Percentiles rank a stretch among this genome's conserved stretches.
Conservation (phyloP, 2,329 filamentous ascomycete species). For the Aspergillus persii region DNA sequence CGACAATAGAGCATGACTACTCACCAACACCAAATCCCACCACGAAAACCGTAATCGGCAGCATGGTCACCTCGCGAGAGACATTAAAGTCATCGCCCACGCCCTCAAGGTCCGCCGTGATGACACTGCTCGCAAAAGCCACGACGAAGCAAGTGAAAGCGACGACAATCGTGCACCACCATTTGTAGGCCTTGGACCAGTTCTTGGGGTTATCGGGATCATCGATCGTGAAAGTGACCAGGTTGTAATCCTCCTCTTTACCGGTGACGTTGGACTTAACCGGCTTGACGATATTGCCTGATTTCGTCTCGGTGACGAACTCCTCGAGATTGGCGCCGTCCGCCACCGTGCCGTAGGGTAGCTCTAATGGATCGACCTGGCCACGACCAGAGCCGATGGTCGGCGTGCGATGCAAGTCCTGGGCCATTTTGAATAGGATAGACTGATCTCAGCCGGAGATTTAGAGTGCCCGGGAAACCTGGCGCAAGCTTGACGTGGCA, state of each 20-base stretch:
- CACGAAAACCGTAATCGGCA: constrained; percentile 5
- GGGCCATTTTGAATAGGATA: not conserved
- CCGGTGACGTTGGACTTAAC: constrained; percentile 56
- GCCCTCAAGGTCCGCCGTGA: constrained; percentile 33
- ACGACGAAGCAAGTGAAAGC: constrained; percentile 73
- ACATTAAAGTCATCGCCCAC: not conserved
- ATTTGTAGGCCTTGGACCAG: constrained; percentile 75
- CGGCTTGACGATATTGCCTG: constrained; percentile 60
- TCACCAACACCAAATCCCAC: constrained; percentile 6
- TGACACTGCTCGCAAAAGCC: constrained; percentile 68
- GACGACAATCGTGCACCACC: constrained; percentile 84
- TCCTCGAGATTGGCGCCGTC: constrained; percentile 62
- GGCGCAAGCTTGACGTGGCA: not conserved
- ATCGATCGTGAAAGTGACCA: constrained; percentile 68
- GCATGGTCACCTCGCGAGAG: not conserved
- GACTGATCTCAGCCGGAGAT: not conserved
- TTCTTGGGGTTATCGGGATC: constrained; percentile 83
- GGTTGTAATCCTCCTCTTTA: constrained; percentile 54
- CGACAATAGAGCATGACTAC: not conserved
- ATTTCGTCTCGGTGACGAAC: constrained; percentile 61
- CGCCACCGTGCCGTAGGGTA: constrained; percentile 65
- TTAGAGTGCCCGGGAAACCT: not conserved
- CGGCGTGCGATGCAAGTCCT: constrained; percentile 16
- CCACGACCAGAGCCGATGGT: constrained; percentile 22
- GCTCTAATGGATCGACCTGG: constrained; percentile 50